Base-by-base conservation (phyloP, 1,284 basidiomycete genomes). In the Pseudozyma sp. region DNA sequence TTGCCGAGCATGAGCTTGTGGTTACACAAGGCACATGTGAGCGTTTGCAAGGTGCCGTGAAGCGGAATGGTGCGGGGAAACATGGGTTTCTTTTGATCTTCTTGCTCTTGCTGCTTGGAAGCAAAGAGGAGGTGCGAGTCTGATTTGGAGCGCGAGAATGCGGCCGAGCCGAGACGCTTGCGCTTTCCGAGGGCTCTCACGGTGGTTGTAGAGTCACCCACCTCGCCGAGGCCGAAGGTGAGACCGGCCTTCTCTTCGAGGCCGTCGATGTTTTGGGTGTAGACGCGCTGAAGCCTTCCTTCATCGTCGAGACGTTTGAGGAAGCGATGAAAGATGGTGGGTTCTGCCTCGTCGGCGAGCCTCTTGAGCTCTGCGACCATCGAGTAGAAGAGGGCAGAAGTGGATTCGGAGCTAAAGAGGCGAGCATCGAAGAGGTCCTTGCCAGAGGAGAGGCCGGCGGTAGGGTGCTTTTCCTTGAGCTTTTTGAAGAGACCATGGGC, bases 251-350 rank as follows among this genome's bases (percentile, higher is more conserved):
- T 88, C 76, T 91, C 90, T 84, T 97, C 95, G 19, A 97, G 86
- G 7, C 93, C 94, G 85, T 97, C 95, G 53, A 97, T 94, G 82
- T 97, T 97, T 85, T 97, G 94, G 0, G 95, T 97, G 84, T 97
- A 97, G 4, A 91, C 92, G 54, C 94, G 89, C 33, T 96, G 85
- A 1, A 98, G 87, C 81, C 92, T 94, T 55, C 92, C 92, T 85
- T 94, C 93, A 10, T 87, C 84, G 75, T 96, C 92, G 0, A 97
- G 89, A 7, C 90, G 90, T 79, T 91, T 91, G 66, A 97, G 90
- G 85, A 97, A 95, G 63, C 88, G 88, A 84, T 97, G 95, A 4
- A 95, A 97, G 1, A 90, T 88, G 6, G 94, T 91, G 3, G 93
- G 93, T 49, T 89, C 84, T n/a, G 94, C 93, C 39, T 85, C 85